Conservation (phyloP, 179 eudicot species). For the Vitellaria paradoxa region DNA sequence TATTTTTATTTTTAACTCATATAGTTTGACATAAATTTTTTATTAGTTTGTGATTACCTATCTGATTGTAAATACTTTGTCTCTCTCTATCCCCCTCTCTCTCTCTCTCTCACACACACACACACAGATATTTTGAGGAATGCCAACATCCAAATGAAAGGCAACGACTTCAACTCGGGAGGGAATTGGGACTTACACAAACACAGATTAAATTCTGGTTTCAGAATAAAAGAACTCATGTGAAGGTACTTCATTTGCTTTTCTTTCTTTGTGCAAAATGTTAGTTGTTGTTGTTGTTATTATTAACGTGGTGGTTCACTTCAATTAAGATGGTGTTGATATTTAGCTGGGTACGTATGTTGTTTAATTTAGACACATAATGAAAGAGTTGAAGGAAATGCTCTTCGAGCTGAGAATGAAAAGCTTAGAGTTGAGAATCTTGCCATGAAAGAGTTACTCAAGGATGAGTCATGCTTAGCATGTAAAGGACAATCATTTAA, state of each 20-base stretch:
- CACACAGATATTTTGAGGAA: constrained; percentile 7
- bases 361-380: not conserved
- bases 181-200: constrained; percentile 12
- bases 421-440: constrained; percentile 10
- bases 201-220: constrained; percentile 15
- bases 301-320: too few relatives aligned
- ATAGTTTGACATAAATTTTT: too few relatives aligned
- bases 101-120: too few relatives aligned
- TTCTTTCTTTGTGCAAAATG: not conserved
- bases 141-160: constrained; percentile 10
- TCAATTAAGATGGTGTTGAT: not conserved
- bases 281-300: too few relatives aligned
- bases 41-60: too few relatives aligned
- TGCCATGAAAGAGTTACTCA: constrained; percentile 10
- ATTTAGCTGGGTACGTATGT: too few relatives aligned
- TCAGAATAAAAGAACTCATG: constrained; percentile 8
- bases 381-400: constrained; percentile 11
- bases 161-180: constrained; percentile 9
- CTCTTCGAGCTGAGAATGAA: constrained; percentile 18
- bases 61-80: too few relatives aligned
- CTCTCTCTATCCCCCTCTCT: too few relatives aligned
- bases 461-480: constrained; percentile 9
- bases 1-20: too few relatives aligned
- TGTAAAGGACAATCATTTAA: constrained; percentile 10
- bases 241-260: constrained; percentile 9